phyloP scores from a whole-genome alignment of 768 basidiomycete genomes.

The Boletus eberwhitei region DNA sequence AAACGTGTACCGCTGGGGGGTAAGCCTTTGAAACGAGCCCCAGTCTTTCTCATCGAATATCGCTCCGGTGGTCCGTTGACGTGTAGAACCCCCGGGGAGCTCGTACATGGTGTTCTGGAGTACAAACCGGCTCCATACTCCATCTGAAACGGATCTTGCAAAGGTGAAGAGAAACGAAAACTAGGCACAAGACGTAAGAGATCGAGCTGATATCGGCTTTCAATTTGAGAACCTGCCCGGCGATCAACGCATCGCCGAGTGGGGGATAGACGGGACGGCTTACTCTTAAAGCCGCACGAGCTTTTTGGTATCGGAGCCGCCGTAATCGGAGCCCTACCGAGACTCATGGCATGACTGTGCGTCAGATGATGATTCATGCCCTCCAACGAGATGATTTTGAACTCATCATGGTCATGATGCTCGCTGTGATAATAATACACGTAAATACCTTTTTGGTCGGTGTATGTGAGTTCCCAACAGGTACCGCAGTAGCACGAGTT shows the following conservation, averaged over 20 bases:
- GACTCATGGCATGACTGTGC: slow-evolving; percentile 18
- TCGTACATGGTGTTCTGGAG: background rate
- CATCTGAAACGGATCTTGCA: background rate
- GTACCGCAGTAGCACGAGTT: slow-evolving; percentile 53
- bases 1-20: too few relatives aligned
- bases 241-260: background rate
- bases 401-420: slow-evolving; percentile 24
- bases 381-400: slow-evolving; percentile 32
- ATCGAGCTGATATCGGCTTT: background rate
- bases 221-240: background rate
- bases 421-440: slow-evolving; percentile 47
- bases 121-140: background rate
- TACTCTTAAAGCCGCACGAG: slow-evolving; percentile 4
- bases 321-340: slow-evolving; percentile 27
- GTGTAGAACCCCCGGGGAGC: background rate
- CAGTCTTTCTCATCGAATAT: background rate
- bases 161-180: background rate
- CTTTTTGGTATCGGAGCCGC: slow-evolving; percentile 16
- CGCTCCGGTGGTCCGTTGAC: background rate
- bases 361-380: slow-evolving; percentile 36
- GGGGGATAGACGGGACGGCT: background rate
- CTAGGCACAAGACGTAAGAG: background rate
- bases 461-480: slow-evolving; percentile 58
- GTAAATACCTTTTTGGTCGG: slow-evolving; percentile 25
- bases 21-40: too few relatives aligned